phyloP scores from a whole-genome alignment of 1,284 basidiomycete species.

The Bjerkandera adusta region DNA sequence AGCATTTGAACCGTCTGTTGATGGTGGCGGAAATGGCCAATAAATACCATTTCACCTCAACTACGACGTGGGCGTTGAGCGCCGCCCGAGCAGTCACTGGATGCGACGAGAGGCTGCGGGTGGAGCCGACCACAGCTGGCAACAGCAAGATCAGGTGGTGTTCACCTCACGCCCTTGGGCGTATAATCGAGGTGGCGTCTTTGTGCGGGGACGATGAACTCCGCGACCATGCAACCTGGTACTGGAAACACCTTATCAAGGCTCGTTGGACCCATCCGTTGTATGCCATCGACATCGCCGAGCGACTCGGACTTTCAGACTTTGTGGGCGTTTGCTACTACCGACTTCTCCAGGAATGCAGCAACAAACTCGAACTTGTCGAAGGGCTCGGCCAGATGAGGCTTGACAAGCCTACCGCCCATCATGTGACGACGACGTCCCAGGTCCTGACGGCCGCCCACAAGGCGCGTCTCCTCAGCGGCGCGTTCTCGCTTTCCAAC shows the following conservation, averaged over 20 bases:
- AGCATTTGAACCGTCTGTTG: conserved; percentile 24
- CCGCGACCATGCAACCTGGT: conserved; percentile 22
- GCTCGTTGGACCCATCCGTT: conserved; percentile 21
- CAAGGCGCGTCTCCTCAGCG: conserved; percentile 27
- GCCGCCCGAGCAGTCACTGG: conserved; percentile 24
- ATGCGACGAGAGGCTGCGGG: conserved; percentile 3
- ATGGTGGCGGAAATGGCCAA: conserved; percentile 30
- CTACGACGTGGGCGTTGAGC: conserved; percentile 30
- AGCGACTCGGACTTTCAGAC: conserved; percentile 20
- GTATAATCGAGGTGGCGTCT: conserved; percentile 30
- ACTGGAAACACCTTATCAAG: conserved; percentile 26
- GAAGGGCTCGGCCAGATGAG: conserved; percentile 5
- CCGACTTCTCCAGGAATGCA: conserved; percentile 25
- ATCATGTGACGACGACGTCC: background rate
- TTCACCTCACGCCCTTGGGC: conserved; percentile 20
- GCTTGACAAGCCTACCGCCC: background rate
- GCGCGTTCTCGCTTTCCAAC: conserved; percentile 28
- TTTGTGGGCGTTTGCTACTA: conserved; percentile 30
- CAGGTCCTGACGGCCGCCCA: conserved; percentile 24
- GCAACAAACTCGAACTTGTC: conserved; percentile 16
- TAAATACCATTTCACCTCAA: conserved; percentile 32
- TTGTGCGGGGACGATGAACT: conserved; percentile 28
- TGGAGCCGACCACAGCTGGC: conserved; percentile 10
- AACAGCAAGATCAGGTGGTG: conserved; percentile 12
- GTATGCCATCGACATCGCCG: conserved; percentile 28